Base-by-base conservation (phyloP, 179 eudicot species). In the Dionaea muscipula region DNA sequence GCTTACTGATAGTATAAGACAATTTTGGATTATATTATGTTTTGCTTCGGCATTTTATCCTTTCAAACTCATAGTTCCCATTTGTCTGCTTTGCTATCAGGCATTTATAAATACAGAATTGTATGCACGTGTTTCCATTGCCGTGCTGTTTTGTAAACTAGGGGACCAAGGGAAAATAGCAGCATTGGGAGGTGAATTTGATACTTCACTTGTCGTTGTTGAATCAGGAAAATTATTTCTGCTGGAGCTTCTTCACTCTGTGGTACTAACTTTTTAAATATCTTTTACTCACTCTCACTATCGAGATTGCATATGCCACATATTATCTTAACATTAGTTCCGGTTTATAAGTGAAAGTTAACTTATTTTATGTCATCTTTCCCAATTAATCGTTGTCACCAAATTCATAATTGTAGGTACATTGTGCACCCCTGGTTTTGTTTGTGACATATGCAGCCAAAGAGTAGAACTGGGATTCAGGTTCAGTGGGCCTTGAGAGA, bases 61-160 rank as follows among this genome's bases (percentile, higher is more conserved):
- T 1, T 49, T 49, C 18, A 26, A 26, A 24, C 18, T 26, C 19
- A 24, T 49, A 49, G 24, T 17, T 25, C 18, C 4, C 33, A 0
- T 49, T 24, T 50, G 17, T 37, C 23, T 7, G 12, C 48, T 65
- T 53, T 62, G 23, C 61, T 51, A 44, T 54, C 74, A 88, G 96
- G 86, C 66, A 58, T 91, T 78, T 64, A 75, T 91, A 74, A 91
- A 91, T 51, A 91, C 98, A 35, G 98, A 91, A 79, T 51, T 91
- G 60, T 91, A 82, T 76, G 98, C 94, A 26, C 91, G 98, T 33
- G 95, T 91, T 49, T 91, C 98, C 54, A 84, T 87, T 70, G 91
- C 95, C 26, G 94, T 79, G 46, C 68, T 91, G 66, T 91, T 84
- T 66, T 43, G 73, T 76, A 84, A 81, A 70, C 82, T 91, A 36